Evolutionary conservation across 1,284 basidiomycete genomes (phyloP), one percentile per base, ranked within the genome.

Genomic region (Fomitopsis betulina): DNA sequence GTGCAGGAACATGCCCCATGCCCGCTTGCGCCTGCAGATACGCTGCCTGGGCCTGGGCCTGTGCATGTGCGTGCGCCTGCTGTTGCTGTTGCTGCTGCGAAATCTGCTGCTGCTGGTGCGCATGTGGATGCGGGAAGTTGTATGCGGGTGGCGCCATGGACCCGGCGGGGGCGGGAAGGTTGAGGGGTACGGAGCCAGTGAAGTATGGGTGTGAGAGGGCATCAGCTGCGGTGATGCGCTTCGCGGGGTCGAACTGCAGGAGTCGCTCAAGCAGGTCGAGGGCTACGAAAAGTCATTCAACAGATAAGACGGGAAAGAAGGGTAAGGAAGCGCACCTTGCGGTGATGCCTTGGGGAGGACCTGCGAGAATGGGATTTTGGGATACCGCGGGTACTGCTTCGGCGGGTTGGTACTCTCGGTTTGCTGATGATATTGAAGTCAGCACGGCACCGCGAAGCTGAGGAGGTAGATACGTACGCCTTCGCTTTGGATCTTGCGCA

Each of bases 151-250:
- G 85, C 13, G 83, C 76, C 82, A 89, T 86, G 27, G 83, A 75
- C 40, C 82, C 81, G 45, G 81, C 71, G 75, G 73, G 64, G 74
- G 81, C 63, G 75, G 73, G 54, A 75, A 76, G 62, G 77, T 83
- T 27, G 76, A 70, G 58, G 72, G 78, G 66, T 21, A 75, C 74
- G 50, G 76, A 72, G 13, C 82, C 74, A 21, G 89, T 92, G 73
- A 98, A 98, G 77, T 98, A 98, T 0, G 93, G 93, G 70, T 99
- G 97, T 17, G 82, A 84, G 54, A 99, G 84, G 0, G 97, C 96
- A 55, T 97, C 93, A 32, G 91, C 88, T 27, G 96, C 96, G 10
- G 93, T 93, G 62, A 97, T 87, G 57, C 97, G 89, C 69, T 96
- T 90, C 32, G 89, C 83, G 0, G 97, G 97, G 72, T 99, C 97